Base-by-base conservation (phyloP, 768 basidiomycete genomes). In the Russula foetens region DNA sequence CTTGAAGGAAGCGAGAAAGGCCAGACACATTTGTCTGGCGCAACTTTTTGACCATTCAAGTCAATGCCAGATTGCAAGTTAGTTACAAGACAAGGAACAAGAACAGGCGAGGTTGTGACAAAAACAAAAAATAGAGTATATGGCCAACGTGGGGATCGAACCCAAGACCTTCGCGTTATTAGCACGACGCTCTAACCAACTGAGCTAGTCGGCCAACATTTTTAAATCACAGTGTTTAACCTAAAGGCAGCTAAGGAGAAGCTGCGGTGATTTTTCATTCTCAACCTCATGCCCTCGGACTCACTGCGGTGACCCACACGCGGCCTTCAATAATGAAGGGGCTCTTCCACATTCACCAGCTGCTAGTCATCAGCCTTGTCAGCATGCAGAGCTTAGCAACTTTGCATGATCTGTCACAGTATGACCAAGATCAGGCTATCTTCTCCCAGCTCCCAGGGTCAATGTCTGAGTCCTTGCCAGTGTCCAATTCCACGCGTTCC, bases 181-280 rank as follows among this genome's bases (percentile, higher is more conserved):
- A 88, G 86, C 83, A 86, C 86, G 82, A 88, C 86, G 86, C 87
- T 88, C 88, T 88, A 88, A 89, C 87, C 88, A 88, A 77, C 88
- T 90, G 87, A 90, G 88, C 87, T 88, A 88, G 54, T 59, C 62
- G 64, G 64, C 58, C 58, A 38, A 7, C n/a, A 15, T 9, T 9
- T 33, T 33, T 4, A 35, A 26, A 11, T 21, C n/a, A 5, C 12
- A 2, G 2, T 6, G 15, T 35, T 11, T 12, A 5, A 35, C 35
- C 35, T 35, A 35, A 6, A n/a, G n/a, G n/a, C n/a, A n/a, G n/a
- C n/a, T n/a, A n/a, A n/a, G n/a, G n/a, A n/a, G n/a, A n/a, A n/a
- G n/a, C n/a, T n/a, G n/a, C n/a, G n/a, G n/a, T n/a, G 9, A 33
- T 33, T 33, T 9, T 33, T 33, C 9, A 33, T 33, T 33, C 31